Evolutionary conservation across 805 yeast species (phyloP).

Genomic region (Blastobotrys robertii): DNA sequence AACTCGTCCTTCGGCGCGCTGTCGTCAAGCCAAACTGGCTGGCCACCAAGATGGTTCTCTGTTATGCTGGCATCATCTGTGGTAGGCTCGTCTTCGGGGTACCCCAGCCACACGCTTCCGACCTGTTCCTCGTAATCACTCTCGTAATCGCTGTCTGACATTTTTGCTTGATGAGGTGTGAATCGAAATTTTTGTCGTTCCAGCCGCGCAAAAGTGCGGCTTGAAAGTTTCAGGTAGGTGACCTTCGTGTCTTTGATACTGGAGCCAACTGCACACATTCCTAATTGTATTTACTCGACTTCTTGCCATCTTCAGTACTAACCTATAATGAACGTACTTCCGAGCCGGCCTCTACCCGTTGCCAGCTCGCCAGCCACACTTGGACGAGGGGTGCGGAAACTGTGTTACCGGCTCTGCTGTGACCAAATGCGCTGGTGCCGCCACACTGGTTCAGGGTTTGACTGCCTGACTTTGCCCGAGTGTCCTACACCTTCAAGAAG

Average conservation of each 20-base stretch:
- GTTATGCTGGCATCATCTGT: constrained; percentile 8
- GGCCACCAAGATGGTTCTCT: constrained; percentile 69
- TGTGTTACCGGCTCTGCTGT: constrained; percentile 53
- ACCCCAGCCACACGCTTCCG: constrained; percentile 29
- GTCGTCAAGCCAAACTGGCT: constrained; percentile 57
- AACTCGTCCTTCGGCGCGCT: constrained; percentile 45
- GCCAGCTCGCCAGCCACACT: constrained; percentile 44
- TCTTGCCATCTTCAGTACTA: no score
- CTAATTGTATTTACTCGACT: no score
- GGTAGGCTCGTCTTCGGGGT: constrained; percentile 22
- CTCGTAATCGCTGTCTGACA: constrained; percentile 17
- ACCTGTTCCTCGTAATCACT: constrained; percentile 18
- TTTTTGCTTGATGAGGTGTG: constrained; percentile 1
- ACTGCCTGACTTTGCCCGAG: constrained; percentile 63
- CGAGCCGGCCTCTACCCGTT: constrained; percentile 67
- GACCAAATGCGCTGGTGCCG: constrained; percentile 44
- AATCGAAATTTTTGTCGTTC: background rate
- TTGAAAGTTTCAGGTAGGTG: no score
- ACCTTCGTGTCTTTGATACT: no score
- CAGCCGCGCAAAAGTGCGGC: background rate
- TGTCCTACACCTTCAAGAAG: constrained; percentile 54
- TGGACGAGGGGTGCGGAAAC: constrained; percentile 56
- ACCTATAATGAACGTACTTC: no score
- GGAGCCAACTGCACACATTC: background rate
- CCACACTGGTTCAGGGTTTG: constrained; percentile 57